These are phyloP conservation scores for Salix viminalis DNA, from an alignment of 345 rosid genomes.

Conservation along the genomic window DNA sequence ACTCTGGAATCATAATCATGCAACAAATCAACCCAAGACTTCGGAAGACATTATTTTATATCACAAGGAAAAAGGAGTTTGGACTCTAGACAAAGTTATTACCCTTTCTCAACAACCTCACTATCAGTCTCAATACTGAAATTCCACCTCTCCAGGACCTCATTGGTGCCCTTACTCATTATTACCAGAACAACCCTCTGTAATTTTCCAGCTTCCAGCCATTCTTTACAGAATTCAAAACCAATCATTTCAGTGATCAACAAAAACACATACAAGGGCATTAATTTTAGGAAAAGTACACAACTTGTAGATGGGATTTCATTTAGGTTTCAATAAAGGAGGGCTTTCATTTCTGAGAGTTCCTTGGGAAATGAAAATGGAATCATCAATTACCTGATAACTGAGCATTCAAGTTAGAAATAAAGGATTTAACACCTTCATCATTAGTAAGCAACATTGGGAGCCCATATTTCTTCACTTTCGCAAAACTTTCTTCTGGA, in stretches of 20 bases:
- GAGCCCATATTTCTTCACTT: constrained; percentile 96
- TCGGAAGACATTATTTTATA: too few relatives aligned
- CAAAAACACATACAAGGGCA: background rate
- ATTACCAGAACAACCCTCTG: constrained; percentile 86
- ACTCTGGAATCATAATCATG: constrained; percentile 41
- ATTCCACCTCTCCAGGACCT: constrained; percentile 94
- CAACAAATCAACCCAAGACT: background rate
- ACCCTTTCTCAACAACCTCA: constrained; percentile 88
- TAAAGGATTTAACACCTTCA: constrained; percentile 77
- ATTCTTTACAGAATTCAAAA: constrained; percentile 46
- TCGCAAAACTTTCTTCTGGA: constrained; percentile 83
- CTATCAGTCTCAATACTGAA: constrained; percentile 80
- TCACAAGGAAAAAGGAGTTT: background rate
- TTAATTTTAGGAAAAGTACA: background rate
- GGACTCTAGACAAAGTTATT: background rate
- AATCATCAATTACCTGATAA: constrained; percentile 58
- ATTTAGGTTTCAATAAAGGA: background rate
- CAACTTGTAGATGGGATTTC: background rate
- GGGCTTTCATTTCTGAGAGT: background rate
- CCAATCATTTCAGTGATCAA: constrained; percentile 11
- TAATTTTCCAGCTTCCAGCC: constrained; percentile 86
- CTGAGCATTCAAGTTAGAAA: constrained; percentile 62
- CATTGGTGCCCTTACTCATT: constrained; percentile 75
- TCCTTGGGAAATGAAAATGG: background rate
- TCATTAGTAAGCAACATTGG: constrained; percentile 88